Evolutionary conservation across 148 eudicot species (phyloP).

Genomic region (Mesembryanthemum crystallinum): DNA sequence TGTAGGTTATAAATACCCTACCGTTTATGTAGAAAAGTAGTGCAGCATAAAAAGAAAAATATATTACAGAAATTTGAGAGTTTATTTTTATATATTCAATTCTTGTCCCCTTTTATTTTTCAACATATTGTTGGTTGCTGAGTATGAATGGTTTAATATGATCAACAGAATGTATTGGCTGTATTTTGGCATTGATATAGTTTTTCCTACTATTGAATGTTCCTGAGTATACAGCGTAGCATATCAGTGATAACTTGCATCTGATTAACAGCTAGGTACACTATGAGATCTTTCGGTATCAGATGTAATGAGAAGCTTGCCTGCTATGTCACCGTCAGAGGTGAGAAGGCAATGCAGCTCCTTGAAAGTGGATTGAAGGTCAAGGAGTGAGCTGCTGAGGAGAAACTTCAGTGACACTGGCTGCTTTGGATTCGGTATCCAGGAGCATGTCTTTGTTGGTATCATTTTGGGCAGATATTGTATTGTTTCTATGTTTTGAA

Average conservation of each 20-base stretch:
- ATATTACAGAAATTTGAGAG: too few relatives aligned
- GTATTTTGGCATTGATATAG: not conserved
- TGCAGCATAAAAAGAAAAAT: too few relatives aligned
- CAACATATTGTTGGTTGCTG: too few relatives aligned
- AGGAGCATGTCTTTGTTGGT: slow-evolving; percentile 84
- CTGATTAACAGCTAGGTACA: slow-evolving; percentile 56
- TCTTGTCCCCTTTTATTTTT: too few relatives aligned
- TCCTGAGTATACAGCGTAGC: too few relatives aligned
- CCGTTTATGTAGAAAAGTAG: too few relatives aligned
- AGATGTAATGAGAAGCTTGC: slow-evolving; percentile 92
- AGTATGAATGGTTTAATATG: too few relatives aligned
- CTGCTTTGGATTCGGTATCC: slow-evolving; percentile 81
- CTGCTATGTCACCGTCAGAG: slow-evolving; percentile 79
- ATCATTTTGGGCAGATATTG: slow-evolving; percentile 25
- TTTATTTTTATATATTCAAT: too few relatives aligned
- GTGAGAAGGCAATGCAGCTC: slow-evolving; percentile 89
- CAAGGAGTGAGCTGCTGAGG: slow-evolving; percentile 77
- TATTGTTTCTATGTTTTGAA: too few relatives aligned
- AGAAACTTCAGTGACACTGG: slow-evolving; percentile 86
- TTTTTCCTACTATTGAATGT: not conserved
- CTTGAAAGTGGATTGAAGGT: slow-evolving; percentile 85
- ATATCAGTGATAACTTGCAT: not conserved
- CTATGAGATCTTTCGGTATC: slow-evolving; percentile 80
- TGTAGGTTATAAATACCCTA: too few relatives aligned
- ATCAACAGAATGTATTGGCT: not conserved